These are phyloP conservation scores for Metarhizium anisopliae DNA, from an alignment of 2,329 filamentous ascomycete genomes.

Conservation along the genomic window DNA sequence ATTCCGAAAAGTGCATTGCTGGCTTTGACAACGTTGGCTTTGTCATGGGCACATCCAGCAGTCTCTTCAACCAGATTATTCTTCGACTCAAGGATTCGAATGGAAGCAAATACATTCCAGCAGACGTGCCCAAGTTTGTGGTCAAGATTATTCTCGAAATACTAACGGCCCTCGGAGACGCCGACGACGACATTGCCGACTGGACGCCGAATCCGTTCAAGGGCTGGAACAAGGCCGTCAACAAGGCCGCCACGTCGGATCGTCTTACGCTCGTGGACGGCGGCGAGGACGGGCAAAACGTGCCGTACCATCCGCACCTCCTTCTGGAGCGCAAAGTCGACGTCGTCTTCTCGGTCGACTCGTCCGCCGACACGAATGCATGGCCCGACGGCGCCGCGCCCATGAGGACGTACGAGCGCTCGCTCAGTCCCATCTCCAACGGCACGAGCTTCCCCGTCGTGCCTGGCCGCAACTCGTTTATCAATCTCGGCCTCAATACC, in stretches of 20 bases:
- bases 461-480: conserved; percentile 45
- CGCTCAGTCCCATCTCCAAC: conserved; percentile 37
- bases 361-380: conserved; percentile 45
- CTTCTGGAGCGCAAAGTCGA: conserved; percentile 43
- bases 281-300: conserved; percentile 69
- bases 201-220: conserved; percentile 52
- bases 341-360: conserved; percentile 57
- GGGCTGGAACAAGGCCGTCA: conserved; percentile 38
- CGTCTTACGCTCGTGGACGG: conserved; percentile 69
- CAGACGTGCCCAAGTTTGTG: conserved; percentile 32
- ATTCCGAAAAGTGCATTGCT: conserved; percentile 36
- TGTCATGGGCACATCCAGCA: conserved; percentile 73
- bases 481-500: conserved; percentile 48
- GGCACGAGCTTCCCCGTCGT: conserved; percentile 50
- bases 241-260: conserved; percentile 32
- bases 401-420: conserved; percentile 47
- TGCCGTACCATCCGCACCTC: conserved; percentile 61
- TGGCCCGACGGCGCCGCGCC: conserved; percentile 55
- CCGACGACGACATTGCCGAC: conserved; percentile 67
- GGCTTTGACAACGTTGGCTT: conserved; percentile 76
- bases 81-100: conserved; percentile 53
- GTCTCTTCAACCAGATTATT: conserved; percentile 63
- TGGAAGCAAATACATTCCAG: conserved; percentile 36
- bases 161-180: conserved; percentile 42
- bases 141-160: conserved; percentile 38